Conservation (phyloP, 805 yeast species). For the Wickerhamiella siamensis region DNA sequence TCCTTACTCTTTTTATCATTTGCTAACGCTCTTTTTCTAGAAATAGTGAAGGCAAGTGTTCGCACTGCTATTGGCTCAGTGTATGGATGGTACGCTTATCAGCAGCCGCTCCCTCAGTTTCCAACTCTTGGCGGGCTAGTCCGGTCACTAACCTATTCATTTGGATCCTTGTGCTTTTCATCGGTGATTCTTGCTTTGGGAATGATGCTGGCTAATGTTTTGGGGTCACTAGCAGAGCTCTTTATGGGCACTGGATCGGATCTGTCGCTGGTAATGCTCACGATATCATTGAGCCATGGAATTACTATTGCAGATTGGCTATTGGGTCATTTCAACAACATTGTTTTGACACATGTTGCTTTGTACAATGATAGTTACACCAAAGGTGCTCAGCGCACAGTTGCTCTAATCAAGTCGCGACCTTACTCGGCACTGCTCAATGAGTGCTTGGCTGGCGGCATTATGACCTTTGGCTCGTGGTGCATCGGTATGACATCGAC, state of each 20-base stretch:
- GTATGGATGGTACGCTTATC: slow-evolving; percentile 85
- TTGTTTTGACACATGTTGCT: slow-evolving; percentile 77
- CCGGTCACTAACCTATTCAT: slow-evolving; percentile 70
- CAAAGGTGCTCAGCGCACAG: slow-evolving; percentile 66
- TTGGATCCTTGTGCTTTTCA: slow-evolving; percentile 85
- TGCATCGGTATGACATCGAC: slow-evolving; percentile 57
- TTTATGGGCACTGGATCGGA: slow-evolving; percentile 9
- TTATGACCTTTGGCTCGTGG: slow-evolving; percentile 60
- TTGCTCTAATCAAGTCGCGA: slow-evolving; percentile 59
- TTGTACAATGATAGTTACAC: slow-evolving; percentile 71
- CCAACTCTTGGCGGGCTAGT: slow-evolving; percentile 72
- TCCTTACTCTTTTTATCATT: slow-evolving; percentile 59
- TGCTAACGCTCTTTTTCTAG: slow-evolving; percentile 72
- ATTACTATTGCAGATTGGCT: slow-evolving; percentile 60
- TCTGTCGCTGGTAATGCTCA: slow-evolving; percentile 11
- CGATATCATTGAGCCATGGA: slow-evolving; percentile 23
- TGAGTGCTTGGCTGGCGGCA: slow-evolving; percentile 68
- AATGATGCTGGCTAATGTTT: slow-evolving; percentile 32
- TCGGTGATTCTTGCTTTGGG: slow-evolving; percentile 57
- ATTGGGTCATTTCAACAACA: slow-evolving; percentile 74
- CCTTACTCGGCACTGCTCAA: slow-evolving; percentile 77
- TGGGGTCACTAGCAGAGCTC: slow-evolving; percentile 11
- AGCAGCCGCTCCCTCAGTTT: slow-evolving; percentile 32
- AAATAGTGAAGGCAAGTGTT: slow-evolving; percentile 64
- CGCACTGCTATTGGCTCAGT: slow-evolving; percentile 75